A percentile compares a stretch with the other conserved stretches of the same genome.
phyloP scores from a whole-genome alignment of 2,329 filamentous ascomycete species.

The Phialocephala sp. region DNA sequence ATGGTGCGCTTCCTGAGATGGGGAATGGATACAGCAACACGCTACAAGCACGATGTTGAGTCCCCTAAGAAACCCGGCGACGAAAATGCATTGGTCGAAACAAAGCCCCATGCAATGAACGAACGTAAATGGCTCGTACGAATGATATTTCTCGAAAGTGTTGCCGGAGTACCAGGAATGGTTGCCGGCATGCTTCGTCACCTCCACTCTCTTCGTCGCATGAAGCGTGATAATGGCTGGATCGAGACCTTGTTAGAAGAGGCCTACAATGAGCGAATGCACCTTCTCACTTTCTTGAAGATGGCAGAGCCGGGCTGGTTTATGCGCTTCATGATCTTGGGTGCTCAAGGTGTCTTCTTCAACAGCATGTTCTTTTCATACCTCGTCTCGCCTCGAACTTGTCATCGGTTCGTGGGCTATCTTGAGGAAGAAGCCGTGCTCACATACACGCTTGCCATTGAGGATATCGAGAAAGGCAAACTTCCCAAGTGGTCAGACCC shows the following conservation, averaged over 20 bases:
- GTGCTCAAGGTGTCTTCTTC: slow-evolving; percentile 95
- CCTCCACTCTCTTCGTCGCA: slow-evolving; percentile 78
- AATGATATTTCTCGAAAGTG: slow-evolving; percentile 92
- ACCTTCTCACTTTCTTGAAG: slow-evolving; percentile 90
- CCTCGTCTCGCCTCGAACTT: slow-evolving; percentile 83
- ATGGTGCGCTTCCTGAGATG: slow-evolving; percentile 78
- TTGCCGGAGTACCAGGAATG: slow-evolving; percentile 96
- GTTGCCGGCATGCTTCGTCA: slow-evolving; percentile 94
- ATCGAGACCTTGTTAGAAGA: slow-evolving; percentile 92
- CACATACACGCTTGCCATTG: slow-evolving; percentile 89
- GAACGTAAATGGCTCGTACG: slow-evolving; percentile 89
- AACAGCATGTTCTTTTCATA: slow-evolving; percentile 92
- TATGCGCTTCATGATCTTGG: slow-evolving; percentile 91
- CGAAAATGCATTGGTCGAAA: slow-evolving; percentile 50
- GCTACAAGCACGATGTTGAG: slow-evolving; percentile 73
- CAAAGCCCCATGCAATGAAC: slow-evolving; percentile 70
- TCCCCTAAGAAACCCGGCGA: slow-evolving; percentile 48
- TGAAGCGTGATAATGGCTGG: slow-evolving; percentile 95
- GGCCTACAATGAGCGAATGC: slow-evolving; percentile 93
- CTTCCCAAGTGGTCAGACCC: slow-evolving; percentile 78
- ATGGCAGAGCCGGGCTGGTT: slow-evolving; percentile 80
- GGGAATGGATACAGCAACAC: slow-evolving; percentile 82
- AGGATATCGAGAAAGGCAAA: slow-evolving; percentile 84
- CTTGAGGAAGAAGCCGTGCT: slow-evolving; percentile 96
- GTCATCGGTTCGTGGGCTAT: slow-evolving; percentile 95